These are phyloP conservation scores for Bretschneidera sinensis DNA, from an alignment of 345 rosid genomes.

Conservation along the genomic window DNA sequence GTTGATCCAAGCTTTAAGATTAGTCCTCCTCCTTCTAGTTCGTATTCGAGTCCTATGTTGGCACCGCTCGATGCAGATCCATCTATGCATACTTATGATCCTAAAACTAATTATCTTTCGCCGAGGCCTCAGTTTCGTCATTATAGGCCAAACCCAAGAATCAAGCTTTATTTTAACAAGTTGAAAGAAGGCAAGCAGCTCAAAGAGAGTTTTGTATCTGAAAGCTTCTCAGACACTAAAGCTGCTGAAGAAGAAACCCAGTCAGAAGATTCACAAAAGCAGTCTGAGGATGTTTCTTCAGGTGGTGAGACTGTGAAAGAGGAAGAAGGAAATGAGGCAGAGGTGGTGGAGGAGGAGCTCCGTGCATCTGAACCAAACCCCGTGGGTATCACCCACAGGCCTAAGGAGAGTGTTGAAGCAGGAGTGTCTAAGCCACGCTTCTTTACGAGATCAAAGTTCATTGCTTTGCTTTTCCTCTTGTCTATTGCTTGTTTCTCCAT, in stretches of 20 bases:
- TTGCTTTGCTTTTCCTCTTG: conserved; percentile 37
- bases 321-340: conserved; percentile 11
- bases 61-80: conserved; percentile 62
- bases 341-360: conserved; percentile 27
- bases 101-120: conserved; percentile 49
- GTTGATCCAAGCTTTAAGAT: conserved; percentile 43
- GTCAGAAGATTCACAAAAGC: conserved; percentile 39
- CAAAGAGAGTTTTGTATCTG: conserved; percentile 43
- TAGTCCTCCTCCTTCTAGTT: conserved; percentile 30
- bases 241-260: conserved; percentile 39
- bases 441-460: conserved; percentile 33
- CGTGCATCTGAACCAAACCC: conserved; percentile 19
- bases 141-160: conserved; percentile 57
- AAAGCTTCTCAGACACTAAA: conserved; percentile 47
- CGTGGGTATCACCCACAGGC: background rate
- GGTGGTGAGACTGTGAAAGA: conserved; percentile 16
- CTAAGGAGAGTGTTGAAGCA: conserved; percentile 21
- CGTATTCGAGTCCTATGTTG: conserved; percentile 34
- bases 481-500: conserved; percentile 29
- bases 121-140: conserved; percentile 67
- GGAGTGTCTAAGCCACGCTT: conserved; percentile 29
- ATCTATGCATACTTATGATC: conserved; percentile 53
- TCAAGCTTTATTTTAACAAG: conserved; percentile 32
- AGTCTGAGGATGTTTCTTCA: conserved; percentile 31
- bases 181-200: conserved; percentile 42